Percentiles rank a stretch among this genome's conserved stretches.
Conservation (phyloP, 352 stramenopile genomes). For the Pythium grandisporangium region DNA sequence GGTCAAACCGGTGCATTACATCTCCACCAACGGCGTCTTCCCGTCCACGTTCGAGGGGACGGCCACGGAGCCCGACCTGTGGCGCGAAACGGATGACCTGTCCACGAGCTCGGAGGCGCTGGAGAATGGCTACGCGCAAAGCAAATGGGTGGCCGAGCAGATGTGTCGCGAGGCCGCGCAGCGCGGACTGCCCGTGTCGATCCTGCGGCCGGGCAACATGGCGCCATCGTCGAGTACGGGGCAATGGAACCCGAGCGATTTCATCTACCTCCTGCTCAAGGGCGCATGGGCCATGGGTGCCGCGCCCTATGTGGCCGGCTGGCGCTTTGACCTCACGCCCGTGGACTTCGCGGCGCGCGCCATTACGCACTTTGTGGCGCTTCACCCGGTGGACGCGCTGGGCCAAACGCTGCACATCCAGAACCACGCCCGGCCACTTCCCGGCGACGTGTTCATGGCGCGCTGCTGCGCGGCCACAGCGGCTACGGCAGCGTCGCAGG, state of each 20-base stretch:
- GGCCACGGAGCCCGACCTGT: too few species aligned
- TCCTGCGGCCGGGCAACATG: constrained; percentile 89
- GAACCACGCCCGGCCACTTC: constrained; percentile 31
- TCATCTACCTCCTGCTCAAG: constrained; percentile 85
- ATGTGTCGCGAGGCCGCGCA: constrained; percentile 73
- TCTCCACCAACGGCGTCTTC: constrained; percentile 90
- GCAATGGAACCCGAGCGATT: constrained; percentile 83
- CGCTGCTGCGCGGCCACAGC: constrained; percentile 21
- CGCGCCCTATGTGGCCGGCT: constrained; percentile 52
- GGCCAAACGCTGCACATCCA: constrained; percentile 73
- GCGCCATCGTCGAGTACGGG: constrained; percentile 46
- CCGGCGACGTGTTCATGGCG: constrained; percentile 39
- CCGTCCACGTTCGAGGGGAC: constrained; percentile 27
- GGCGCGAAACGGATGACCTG: constrained; percentile 46
- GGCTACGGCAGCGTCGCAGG: too few species aligned
- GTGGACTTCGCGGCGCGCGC: constrained; percentile 86
- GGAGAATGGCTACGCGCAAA: constrained; percentile 83
- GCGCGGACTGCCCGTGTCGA: constrained; percentile 74
- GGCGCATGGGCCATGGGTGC: constrained; percentile 58
- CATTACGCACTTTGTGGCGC: constrained; percentile 70
- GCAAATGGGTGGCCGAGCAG: constrained; percentile 89
- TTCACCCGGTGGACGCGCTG: constrained; percentile 37
- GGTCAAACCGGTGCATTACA: constrained; percentile 84
- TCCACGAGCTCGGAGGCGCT: constrained; percentile 46
- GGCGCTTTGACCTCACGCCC: constrained; percentile 88